phyloP scores from a whole-genome alignment of 2,329 filamentous ascomycete species.

The Botrytis sinoallii region DNA sequence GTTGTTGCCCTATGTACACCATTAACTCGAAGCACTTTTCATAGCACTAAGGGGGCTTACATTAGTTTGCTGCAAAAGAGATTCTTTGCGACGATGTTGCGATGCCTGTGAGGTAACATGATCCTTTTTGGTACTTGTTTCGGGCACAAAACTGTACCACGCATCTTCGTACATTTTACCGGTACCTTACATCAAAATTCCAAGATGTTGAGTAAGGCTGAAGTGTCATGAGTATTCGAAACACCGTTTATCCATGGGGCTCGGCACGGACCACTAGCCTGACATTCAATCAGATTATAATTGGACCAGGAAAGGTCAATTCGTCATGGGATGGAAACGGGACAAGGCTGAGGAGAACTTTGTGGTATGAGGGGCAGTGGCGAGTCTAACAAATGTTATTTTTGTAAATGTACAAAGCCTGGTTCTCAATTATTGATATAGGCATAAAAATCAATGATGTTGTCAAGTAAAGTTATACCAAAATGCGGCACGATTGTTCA shows the following conservation, averaged over 20 bases:
- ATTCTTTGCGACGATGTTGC: slow-evolving; percentile 64
- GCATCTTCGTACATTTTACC: slow-evolving; percentile 74
- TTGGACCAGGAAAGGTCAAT: slow-evolving; percentile 10
- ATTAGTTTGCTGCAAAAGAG: slow-evolving; percentile 65
- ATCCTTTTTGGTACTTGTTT: slow-evolving; percentile 52
- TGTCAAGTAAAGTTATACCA: slow-evolving; percentile 25
- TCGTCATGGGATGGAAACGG: slow-evolving; percentile 15
- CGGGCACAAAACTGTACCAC: slow-evolving; percentile 76
- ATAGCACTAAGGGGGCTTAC: slow-evolving; percentile 42
- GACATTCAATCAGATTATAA: background rate
- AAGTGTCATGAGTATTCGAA: slow-evolving; percentile 7
- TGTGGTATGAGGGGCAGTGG: slow-evolving; percentile 13
- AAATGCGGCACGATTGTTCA: slow-evolving; percentile 23
- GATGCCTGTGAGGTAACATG: slow-evolving; percentile 41
- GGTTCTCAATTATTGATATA: background rate
- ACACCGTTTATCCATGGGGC: background rate
- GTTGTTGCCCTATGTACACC: slow-evolving; percentile 48
- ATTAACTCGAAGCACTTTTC: slow-evolving; percentile 24
- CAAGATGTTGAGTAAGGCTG: slow-evolving; percentile 7
- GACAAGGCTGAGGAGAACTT: slow-evolving; percentile 18
- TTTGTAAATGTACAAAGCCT: slow-evolving; percentile 1
- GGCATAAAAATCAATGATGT: slow-evolving; percentile 23
- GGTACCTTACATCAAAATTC: slow-evolving; percentile 8
- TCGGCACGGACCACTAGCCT: slow-evolving; percentile 14
- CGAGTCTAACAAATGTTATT: slow-evolving; percentile 2